A percentile compares a stretch with the other conserved stretches of the same genome.
Conservation (phyloP, 2,329 filamentous ascomycete species). For the Dryadomyces quercus-mongolicae region DNA sequence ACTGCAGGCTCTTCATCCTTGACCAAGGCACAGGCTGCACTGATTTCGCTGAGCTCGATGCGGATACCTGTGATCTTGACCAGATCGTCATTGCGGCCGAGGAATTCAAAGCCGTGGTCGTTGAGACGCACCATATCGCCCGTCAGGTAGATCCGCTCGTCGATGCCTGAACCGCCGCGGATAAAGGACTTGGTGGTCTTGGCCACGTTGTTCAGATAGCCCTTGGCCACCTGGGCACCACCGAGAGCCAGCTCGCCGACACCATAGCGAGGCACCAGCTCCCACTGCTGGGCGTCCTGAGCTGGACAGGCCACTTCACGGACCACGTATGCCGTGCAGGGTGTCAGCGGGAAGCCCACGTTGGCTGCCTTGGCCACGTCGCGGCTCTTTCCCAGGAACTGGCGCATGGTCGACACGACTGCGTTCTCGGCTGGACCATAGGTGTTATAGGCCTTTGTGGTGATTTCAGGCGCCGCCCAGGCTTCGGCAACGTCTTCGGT, state of each 20-base stretch:
- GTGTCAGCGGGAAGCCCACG: constrained; percentile 15
- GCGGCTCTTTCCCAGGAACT: constrained; percentile 12
- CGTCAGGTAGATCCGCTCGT: constrained; percentile 25
- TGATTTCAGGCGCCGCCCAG: constrained; percentile 34
- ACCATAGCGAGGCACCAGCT: constrained; percentile 39
- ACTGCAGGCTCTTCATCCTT: constrained; percentile 19
- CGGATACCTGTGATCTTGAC: constrained; percentile 52
- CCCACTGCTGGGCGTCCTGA: constrained; percentile 2
- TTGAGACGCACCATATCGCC: constrained; percentile 40
- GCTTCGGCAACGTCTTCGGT: constrained; percentile 41
- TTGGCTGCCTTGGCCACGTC: constrained; percentile 14
- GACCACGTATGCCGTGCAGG: constrained; percentile 13
- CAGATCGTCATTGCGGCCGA: constrained; percentile 48
- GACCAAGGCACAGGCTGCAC: constrained; percentile 17
- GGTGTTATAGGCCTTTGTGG: constrained; percentile 14
- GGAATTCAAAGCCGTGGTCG: constrained; percentile 40
- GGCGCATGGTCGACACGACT: constrained; percentile 15
- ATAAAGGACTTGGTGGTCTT: constrained; percentile 13
- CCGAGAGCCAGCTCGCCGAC: constrained; percentile 37
- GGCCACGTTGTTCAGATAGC: constrained; percentile 33
- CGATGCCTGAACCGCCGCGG: constrained; percentile 7
- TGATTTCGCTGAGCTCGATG: constrained; percentile 40
- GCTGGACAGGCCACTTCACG: constrained; percentile 1
- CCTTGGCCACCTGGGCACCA: constrained; percentile 39
- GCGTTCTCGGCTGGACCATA: constrained; percentile 17